These are phyloP conservation scores for Themeda triandra DNA, from an alignment of 176 grass and related monocot genomes.

Conservation along the genomic window DNA sequence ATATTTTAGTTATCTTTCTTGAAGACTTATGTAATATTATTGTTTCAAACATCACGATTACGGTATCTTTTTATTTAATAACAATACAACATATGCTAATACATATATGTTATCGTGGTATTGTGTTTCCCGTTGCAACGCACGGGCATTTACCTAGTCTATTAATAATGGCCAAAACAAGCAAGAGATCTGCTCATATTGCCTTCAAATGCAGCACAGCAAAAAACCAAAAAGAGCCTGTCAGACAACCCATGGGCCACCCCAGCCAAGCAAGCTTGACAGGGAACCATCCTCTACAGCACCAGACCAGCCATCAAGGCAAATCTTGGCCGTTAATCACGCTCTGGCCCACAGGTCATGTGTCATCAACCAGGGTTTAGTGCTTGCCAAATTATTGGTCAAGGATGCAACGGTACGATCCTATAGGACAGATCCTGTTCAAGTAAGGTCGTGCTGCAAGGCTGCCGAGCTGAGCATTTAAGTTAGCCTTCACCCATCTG, in stretches of 20 bases:
- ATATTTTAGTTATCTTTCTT: too few species aligned
- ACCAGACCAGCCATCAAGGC: fast-evolving
- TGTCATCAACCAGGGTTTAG: conserved; percentile 35
- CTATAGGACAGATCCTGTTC: conserved; percentile 47
- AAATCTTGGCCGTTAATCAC: conserved; percentile 39
- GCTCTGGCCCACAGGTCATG: conserved; percentile 33
- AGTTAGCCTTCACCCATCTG: fast-evolving
- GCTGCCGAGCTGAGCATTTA: fast-evolving
- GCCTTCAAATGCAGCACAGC: too few species aligned
- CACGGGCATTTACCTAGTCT: too few species aligned
- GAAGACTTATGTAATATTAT: too few species aligned
- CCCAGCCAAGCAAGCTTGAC: background rate
- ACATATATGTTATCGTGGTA: too few species aligned
- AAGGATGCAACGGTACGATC: conserved; percentile 17
- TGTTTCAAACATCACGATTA: too few species aligned
- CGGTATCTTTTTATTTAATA: too few species aligned
- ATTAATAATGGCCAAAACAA: background rate
- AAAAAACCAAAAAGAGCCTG: background rate
- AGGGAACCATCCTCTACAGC: conserved; percentile 49
- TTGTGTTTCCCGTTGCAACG: too few species aligned
- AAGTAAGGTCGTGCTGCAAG: background rate
- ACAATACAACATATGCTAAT: too few species aligned
- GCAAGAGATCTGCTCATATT: too few species aligned
- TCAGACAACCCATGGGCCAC: conserved; percentile 41
- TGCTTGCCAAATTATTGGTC: conserved; percentile 38